phyloP scores from a whole-genome alignment of 805 yeast genomes.

The Ogataea angusta region DNA sequence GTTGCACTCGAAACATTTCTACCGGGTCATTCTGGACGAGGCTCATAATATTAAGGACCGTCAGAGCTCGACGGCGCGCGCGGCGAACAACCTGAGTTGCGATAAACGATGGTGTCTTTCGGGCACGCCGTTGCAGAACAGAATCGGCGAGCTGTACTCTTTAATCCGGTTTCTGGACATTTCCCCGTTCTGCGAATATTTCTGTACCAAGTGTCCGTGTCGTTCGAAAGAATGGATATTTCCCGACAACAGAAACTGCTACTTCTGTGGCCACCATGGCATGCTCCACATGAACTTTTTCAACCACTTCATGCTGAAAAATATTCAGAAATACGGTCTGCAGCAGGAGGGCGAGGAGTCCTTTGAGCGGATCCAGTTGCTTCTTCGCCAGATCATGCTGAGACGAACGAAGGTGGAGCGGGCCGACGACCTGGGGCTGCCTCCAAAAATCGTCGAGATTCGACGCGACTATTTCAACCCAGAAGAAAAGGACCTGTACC shows the following conservation, averaged over 20 bases:
- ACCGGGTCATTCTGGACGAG: slow-evolving; percentile 88
- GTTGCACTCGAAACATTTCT: slow-evolving; percentile 70
- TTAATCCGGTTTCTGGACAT: slow-evolving; percentile 79
- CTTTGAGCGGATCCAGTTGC: slow-evolving; percentile 69
- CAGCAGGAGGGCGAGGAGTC: slow-evolving; percentile 78
- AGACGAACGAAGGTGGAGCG: slow-evolving; percentile 94
- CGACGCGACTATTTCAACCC: slow-evolving; percentile 86
- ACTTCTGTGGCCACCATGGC: slow-evolving; percentile 82
- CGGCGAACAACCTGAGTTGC: slow-evolving; percentile 73
- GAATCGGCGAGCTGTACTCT: slow-evolving; percentile 96
- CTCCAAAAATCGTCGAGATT: slow-evolving; percentile 91
- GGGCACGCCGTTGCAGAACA: slow-evolving; percentile 95
- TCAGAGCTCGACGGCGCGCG: slow-evolving; percentile 88
- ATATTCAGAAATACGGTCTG: slow-evolving; percentile 82
- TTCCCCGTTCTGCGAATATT: slow-evolving; percentile 84
- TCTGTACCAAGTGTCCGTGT: slow-evolving; percentile 92
- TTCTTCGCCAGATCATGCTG: slow-evolving; percentile 80
- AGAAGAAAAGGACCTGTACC: slow-evolving; percentile 91
- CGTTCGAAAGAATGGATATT: slow-evolving; percentile 80
- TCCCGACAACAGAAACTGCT: slow-evolving; percentile 79
- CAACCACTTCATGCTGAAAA: slow-evolving; percentile 93
- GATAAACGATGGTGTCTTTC: slow-evolving; percentile 86
- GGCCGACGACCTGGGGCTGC: slow-evolving; percentile 96
- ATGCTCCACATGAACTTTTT: slow-evolving; percentile 95
- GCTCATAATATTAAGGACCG: slow-evolving; percentile 97